Base-by-base conservation (phyloP, 1,284 basidiomycete genomes). In the Mycena citricolor region DNA sequence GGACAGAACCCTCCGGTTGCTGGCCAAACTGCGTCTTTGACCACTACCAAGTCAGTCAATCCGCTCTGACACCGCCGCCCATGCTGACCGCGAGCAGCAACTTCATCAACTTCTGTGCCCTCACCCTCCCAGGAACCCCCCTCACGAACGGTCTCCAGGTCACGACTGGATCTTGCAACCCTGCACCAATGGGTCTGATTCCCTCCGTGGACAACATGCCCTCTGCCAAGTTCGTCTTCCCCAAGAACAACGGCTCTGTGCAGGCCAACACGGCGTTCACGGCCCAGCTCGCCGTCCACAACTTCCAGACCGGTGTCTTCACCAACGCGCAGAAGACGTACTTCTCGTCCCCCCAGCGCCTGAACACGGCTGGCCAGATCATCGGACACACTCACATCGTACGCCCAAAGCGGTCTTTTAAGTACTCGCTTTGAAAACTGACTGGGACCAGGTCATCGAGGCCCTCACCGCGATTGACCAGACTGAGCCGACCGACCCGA, bases 341-440 rank as follows among this genome's bases (percentile, higher is more conserved):
- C 67, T 76, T 73, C 61, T 57, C 71, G 50, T 67, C 75, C 49
- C 84, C 84, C 44, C 68, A 80, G 59, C 73, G 78, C 54, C 65
- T 86, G 58, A 30, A 57, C 55, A 54, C 48, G 62, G 57, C 61
- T 17, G 85, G 83, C 46, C 62, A 67, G 34, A 73, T 79, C 56
- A 57, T 72, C 51, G 83, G 83, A 1, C 83, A 85, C 64, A 68
- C 73, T 6, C 84, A 88, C 59, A 68, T 86, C 54, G 81, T n/a
- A n/a, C n/a, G n/a, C n/a, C n/a, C n/a, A n/a, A n/a, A n/a, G n/a
- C n/a, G n/a, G n/a, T n/a, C n/a, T n/a, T n/a, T n/a, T n/a, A n/a
- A n/a, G n/a, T n/a, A n/a, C n/a, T n/a, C n/a, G n/a, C n/a, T n/a
- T n/a, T n/a, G n/a, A n/a, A n/a, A n/a, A n/a, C n/a, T n/a, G n/a